Base-by-base conservation (phyloP, 2,329 filamentous ascomycete genomes). In the Polychaeton citri region DNA sequence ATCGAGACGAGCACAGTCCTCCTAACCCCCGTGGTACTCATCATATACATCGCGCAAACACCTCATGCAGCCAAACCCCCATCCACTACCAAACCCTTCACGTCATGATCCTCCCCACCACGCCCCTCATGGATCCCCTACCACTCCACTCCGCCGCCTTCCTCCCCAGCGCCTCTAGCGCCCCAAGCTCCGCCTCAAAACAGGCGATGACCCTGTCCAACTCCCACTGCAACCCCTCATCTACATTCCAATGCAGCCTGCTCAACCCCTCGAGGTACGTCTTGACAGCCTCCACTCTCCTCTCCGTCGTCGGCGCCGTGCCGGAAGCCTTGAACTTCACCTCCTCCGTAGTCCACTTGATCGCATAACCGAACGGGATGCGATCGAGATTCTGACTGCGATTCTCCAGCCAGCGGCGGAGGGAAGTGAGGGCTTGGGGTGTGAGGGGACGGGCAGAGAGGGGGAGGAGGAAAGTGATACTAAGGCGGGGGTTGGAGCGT, bases 301-400 rank as follows among this genome's bases (percentile, higher is more conserved):
- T 10, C 24, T 28, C 24, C 15, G 24, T 28, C 12, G 24, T 28
- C 9, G 17, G 21, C 34, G 30, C 10, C 5, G 21, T 18, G 9
- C 34, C 34, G 6, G 24, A 35, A 19, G 34, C 21, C n/a, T 17
- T 28, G 20, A 17, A 30, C 4, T 30, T 35, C n/a, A 28, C 17
- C 9, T 35, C 21, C 16, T 21, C 20, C 9, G 19, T 21, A 15
- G 21, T 30, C 30, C 6, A 37, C 7, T 13, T 21, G 19, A 46
- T 37, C 20, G 37, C 38, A 39, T 54, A 54, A 10, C 33, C 32
- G 47, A 48, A 54, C 2, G 43, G 42, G 5, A 54, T 32, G 0
- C 45, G 38, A 38, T 52, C 49, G 19, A 51, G 34, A 20, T 38
- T 38, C 9, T 43, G 28, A 3, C 42, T 38, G 3, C 50, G 40